These are phyloP conservation scores for Malbranchea cinnamomea DNA, from an alignment of 2,329 filamentous ascomycete species.

Conservation along the genomic window DNA sequence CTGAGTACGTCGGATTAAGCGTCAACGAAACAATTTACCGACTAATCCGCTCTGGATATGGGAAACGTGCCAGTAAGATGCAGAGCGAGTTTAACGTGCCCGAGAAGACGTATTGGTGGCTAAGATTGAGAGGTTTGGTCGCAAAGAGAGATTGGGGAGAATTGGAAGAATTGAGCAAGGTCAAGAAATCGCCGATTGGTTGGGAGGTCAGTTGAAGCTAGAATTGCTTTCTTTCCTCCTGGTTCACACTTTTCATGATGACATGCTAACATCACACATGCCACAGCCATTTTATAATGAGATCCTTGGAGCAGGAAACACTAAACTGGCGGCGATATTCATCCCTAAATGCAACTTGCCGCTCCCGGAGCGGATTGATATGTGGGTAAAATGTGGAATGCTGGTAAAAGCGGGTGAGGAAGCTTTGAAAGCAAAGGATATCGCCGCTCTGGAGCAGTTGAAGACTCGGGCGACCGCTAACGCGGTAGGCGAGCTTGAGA, in stretches of 20 bases:
- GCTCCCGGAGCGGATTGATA: conserved; percentile 57
- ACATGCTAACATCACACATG: conserved; percentile 16
- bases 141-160: conserved; percentile 85
- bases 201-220: conserved; percentile 58
- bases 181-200: conserved; percentile 76
- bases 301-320: conserved; percentile 74
- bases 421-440: conserved; percentile 67
- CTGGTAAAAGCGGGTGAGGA: conserved; percentile 81
- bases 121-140: conserved; percentile 71
- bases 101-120: conserved; percentile 82
- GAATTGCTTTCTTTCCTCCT: neutral
- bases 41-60: conserved; percentile 66
- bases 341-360: conserved; percentile 74
- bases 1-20: conserved; percentile 62
- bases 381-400: conserved; percentile 96
- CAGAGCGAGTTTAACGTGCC: conserved; percentile 85
- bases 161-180: conserved; percentile 65
- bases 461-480: conserved; percentile 57
- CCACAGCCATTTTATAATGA: conserved; percentile 82
- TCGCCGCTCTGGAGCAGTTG: conserved; percentile 57
- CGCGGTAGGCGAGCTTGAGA: conserved; percentile 66
- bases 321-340: conserved; percentile 67
- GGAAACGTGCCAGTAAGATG: conserved; percentile 72
- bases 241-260: conserved; percentile 1
- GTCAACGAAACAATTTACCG: conserved; percentile 89